phyloP scores from a whole-genome alignment of 495 filamentous ascomycete species.

The Bombardia bombarda region DNA sequence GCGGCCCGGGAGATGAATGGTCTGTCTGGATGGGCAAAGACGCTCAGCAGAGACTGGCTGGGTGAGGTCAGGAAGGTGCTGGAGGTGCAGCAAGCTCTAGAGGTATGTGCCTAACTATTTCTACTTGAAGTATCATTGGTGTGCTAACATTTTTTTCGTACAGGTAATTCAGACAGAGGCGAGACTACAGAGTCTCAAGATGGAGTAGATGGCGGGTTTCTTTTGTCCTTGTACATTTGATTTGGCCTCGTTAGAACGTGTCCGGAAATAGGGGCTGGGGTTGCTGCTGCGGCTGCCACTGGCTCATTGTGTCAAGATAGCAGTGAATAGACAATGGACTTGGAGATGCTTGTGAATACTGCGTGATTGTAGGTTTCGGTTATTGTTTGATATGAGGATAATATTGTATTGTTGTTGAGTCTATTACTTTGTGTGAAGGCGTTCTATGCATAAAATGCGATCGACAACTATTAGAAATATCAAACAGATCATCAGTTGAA shows the following conservation, averaged over 20 bases:
- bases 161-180: constrained; percentile 55
- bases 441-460: too few species aligned
- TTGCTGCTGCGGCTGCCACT: neutral
- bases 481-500: too few species aligned
- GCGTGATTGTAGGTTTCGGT: neutral
- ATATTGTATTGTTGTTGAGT: too few species aligned
- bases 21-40: constrained; percentile 87
- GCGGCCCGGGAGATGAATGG: constrained; percentile 94
- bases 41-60: constrained; percentile 86
- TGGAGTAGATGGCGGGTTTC: constrained; percentile 33
- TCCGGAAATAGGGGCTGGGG: neutral
- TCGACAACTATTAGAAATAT: neutral
- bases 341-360: neutral
- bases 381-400: neutral
- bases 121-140: constrained; percentile 1
- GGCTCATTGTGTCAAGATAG: constrained; percentile 8
- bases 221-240: neutral
- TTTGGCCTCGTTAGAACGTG: constrained; percentile 5
- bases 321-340: neutral
- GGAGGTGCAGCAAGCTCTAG: constrained; percentile 91
- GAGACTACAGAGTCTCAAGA: constrained; percentile 51
- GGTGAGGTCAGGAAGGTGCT: constrained; percentile 78
- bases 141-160: constrained; percentile 17
- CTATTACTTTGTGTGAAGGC: too few species aligned
- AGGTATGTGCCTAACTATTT: constrained; percentile 55